Percentiles rank a stretch among this genome's conserved stretches.
Evolutionary conservation across 129 eudicot species (phyloP).

Genomic region (Helianthus tuberosus): DNA sequence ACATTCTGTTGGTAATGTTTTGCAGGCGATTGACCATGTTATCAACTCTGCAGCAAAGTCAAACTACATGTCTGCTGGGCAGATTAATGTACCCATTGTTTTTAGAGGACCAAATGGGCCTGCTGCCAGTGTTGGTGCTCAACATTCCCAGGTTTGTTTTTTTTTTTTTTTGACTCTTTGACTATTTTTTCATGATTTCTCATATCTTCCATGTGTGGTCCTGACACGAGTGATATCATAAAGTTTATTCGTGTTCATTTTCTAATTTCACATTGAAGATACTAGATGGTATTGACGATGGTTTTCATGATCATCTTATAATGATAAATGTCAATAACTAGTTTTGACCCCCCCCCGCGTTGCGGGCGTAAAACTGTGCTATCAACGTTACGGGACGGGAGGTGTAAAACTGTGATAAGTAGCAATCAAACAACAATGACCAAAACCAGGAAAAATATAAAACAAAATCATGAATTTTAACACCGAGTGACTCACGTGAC

Average conservation of each 20-base stretch:
- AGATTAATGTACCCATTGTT: conserved; percentile 87
- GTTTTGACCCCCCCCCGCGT: too few species aligned
- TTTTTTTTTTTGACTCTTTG: background rate
- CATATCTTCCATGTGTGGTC: background rate
- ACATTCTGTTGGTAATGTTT: conserved; percentile 6
- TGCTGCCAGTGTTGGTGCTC: conserved; percentile 99
- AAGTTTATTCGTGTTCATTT: too few species aligned
- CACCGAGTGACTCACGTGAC: too few species aligned
- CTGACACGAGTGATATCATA: conserved; percentile 1
- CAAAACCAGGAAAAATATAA: too few species aligned
- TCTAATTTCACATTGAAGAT: background rate
- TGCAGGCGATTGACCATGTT: conserved; percentile 97
- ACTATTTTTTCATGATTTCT: background rate
- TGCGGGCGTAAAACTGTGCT: too few species aligned
- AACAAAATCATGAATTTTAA: too few species aligned
- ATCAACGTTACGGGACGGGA: too few species aligned
- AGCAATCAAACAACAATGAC: too few species aligned
- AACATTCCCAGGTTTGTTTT: conserved; percentile 82
- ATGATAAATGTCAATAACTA: conserved; percentile 5
- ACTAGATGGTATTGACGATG: background rate
- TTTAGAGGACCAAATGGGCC: conserved; percentile 99
- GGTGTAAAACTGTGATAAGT: too few species aligned
- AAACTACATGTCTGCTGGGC: conserved; percentile 99
- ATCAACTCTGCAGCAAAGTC: conserved; percentile 99
- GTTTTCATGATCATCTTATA: conserved; percentile 4